Conservation (phyloP, 192 early-diverging fungal species). For the Coemansia sp. region DNA sequence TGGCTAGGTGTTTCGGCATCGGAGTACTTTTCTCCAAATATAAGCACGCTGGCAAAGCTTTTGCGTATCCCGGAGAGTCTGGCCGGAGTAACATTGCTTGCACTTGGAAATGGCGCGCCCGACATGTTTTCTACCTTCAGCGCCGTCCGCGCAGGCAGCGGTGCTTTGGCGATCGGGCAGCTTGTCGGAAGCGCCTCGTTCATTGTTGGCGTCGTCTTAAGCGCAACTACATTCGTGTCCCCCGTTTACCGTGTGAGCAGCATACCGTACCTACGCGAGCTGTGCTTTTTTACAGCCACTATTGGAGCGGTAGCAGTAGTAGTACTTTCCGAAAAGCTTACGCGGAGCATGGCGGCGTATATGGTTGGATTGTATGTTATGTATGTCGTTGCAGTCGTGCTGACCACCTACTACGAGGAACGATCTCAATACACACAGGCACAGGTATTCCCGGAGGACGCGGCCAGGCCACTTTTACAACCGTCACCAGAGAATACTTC, state of each 20-base stretch:
- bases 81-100: slow-evolving; percentile 78
- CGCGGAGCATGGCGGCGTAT: slow-evolving; percentile 32
- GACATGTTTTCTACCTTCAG: slow-evolving; percentile 91
- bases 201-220: slow-evolving; percentile 81
- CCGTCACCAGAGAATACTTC: background rate
- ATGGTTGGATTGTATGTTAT: slow-evolving; percentile 50
- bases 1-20: slow-evolving; percentile 79
- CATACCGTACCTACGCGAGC: slow-evolving; percentile 78
- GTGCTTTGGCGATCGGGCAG: slow-evolving; percentile 86
- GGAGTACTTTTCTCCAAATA: slow-evolving; percentile 87
- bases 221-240: slow-evolving; percentile 76
- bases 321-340: slow-evolving; percentile 31
- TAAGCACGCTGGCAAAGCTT: slow-evolving; percentile 73
- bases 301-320: slow-evolving; percentile 34
- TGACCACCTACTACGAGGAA: slow-evolving; percentile 53
- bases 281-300: slow-evolving; percentile 68
- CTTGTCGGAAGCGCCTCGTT: slow-evolving; percentile 88
- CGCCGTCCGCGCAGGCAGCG: slow-evolving; percentile 69
- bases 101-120: slow-evolving; percentile 89
- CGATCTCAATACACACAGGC: slow-evolving; percentile 3
- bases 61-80: slow-evolving; percentile 84
- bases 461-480: background rate
- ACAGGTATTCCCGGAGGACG: background rate
- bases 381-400: slow-evolving; percentile 50
- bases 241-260: slow-evolving; percentile 70